Conservation (phyloP, 106 monocot species). For the Platanthera zijinensis region DNA sequence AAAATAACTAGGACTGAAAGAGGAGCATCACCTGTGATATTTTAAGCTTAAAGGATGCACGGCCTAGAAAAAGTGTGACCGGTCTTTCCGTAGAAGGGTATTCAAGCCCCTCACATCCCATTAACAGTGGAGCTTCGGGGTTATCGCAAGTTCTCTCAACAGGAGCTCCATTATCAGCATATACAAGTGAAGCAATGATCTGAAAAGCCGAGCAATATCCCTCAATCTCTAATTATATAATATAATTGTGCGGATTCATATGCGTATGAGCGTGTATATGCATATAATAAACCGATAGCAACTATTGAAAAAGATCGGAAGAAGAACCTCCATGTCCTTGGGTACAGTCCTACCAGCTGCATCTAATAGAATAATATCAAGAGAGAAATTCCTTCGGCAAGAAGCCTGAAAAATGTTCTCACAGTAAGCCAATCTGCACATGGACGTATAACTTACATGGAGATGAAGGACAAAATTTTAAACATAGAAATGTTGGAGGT, state of each 20-base stretch:
- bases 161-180: slow-evolving; percentile 58
- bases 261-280: neutral
- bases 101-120: slow-evolving; percentile 71
- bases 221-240: neutral
- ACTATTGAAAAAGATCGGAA: neutral
- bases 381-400: slow-evolving; percentile 71
- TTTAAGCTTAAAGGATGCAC: slow-evolving; percentile 71
- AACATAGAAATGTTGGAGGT: neutral
- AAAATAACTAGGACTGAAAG: neutral
- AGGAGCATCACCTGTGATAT: slow-evolving; percentile 61
- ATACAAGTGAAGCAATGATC: slow-evolving; percentile 81
- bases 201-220: slow-evolving; percentile 21
- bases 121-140: slow-evolving; percentile 55
- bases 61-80: slow-evolving; percentile 61
- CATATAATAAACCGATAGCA: neutral
- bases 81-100: slow-evolving; percentile 47
- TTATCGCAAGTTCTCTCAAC: slow-evolving; percentile 60
- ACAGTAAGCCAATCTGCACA: neutral
- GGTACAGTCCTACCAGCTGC: slow-evolving; percentile 46
- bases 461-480: neutral
- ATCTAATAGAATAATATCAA: slow-evolving; percentile 70
- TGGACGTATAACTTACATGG: neutral
- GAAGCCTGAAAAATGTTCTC: slow-evolving; percentile 41
- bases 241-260: neutral
- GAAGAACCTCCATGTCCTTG: slow-evolving; percentile 66